A percentile compares a stretch with the other conserved stretches of the same genome.
Conservation (phyloP, 2,329 filamentous ascomycete genomes). For the Penicillium sp. region DNA sequence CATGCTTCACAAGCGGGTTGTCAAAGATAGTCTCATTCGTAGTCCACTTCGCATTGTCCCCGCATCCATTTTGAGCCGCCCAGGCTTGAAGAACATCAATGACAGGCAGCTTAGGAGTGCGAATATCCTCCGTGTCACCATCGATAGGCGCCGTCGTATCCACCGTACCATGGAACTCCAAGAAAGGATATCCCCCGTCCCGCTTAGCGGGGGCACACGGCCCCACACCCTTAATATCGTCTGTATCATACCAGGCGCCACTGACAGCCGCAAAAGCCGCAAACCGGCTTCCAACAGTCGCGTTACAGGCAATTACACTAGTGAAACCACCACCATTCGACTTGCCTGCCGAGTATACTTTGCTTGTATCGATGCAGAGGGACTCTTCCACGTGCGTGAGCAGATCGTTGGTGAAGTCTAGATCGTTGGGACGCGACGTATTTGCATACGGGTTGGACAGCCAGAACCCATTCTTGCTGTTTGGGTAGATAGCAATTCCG, state of each 20-base stretch:
- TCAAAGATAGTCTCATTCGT: conserved; percentile 19
- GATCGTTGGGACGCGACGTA: conserved; percentile 39
- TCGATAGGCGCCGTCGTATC: conserved; percentile 22
- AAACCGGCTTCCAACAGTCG: conserved; percentile 42
- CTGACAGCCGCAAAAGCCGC: conserved; percentile 52
- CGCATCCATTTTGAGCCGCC: conserved; percentile 19
- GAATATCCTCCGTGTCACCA: conserved; percentile 6
- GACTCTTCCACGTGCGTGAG: conserved; percentile 38
- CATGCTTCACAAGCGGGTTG: conserved; percentile 19
- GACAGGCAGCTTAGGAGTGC: conserved; percentile 9
- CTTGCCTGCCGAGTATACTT: conserved; percentile 51
- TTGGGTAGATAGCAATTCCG: conserved; percentile 48
- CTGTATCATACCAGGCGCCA: conserved; percentile 46
- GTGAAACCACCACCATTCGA: conserved; percentile 56
- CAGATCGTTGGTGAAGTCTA: conserved; percentile 47
- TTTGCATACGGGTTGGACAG: conserved; percentile 37
- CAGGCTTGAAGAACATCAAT: conserved; percentile 20
- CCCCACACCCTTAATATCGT: conserved; percentile 18
- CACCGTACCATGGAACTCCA: conserved; percentile 24
- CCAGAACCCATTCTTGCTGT: conserved; percentile 41
- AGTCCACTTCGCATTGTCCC: conserved; percentile 7
- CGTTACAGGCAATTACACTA: conserved; percentile 48
- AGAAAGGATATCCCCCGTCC: conserved; percentile 23
- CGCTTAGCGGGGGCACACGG: conserved; percentile 30
- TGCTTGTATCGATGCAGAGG: conserved; percentile 48